Percentiles rank a stretch among this genome's conserved stretches.
phyloP scores from a whole-genome alignment of 2,329 filamentous ascomycete species.

The Fusarium paranaense region DNA sequence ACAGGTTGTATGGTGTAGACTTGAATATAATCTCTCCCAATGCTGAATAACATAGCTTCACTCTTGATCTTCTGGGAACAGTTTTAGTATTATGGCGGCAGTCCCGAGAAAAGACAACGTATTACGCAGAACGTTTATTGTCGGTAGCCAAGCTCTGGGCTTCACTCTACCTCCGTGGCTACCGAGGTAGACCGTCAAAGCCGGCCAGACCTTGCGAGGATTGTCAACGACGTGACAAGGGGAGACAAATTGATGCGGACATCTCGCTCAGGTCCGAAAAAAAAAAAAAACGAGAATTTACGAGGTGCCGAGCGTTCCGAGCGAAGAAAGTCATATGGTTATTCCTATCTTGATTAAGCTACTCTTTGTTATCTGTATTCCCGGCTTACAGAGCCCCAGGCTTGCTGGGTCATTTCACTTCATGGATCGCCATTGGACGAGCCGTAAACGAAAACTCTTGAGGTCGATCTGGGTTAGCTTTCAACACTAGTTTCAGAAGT shows the following conservation, averaged over 20 bases:
- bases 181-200: background rate
- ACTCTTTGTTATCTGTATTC: background rate
- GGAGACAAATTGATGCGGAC: background rate
- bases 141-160: background rate
- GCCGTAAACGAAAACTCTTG: slow-evolving; percentile 1
- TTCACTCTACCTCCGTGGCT: background rate
- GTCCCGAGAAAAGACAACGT: background rate
- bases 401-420: background rate
- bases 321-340: background rate
- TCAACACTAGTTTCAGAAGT: background rate
- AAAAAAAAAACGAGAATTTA: background rate
- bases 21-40: background rate
- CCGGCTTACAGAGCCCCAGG: background rate
- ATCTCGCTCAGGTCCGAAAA: background rate
- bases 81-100: background rate
- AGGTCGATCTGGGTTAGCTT: background rate
- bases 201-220: background rate
- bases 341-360: background rate
- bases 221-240: background rate
- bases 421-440: slow-evolving; percentile 22
- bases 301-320: background rate
- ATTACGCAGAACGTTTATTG: background rate
- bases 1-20: background rate
- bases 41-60: background rate
- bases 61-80: background rate